Evolutionary conservation across 345 rosid species (phyloP).

Genomic region (Citrus reticulata): DNA sequence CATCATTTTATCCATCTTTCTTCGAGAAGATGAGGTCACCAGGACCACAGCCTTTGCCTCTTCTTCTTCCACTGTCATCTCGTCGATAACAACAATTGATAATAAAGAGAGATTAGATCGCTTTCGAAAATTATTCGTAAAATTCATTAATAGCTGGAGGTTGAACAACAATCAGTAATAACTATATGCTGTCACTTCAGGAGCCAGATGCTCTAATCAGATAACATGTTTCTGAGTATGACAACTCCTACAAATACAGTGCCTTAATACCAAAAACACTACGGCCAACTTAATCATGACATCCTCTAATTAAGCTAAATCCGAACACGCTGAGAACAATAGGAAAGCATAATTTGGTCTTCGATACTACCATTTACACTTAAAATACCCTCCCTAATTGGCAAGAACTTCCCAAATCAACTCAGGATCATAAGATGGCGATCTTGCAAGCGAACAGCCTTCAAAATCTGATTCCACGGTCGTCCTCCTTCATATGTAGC

Average conservation of each 20-base stretch:
- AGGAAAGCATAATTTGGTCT: not conserved
- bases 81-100: not conserved
- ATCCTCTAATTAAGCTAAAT: not conserved
- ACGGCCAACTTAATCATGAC: not conserved
- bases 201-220: not conserved
- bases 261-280: constrained; percentile 17
- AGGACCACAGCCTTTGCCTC: constrained; percentile 13
- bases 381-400: constrained; percentile 28
- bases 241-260: not conserved
- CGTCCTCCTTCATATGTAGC: too few relatives aligned
- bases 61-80: not conserved
- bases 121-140: not conserved
- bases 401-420: constrained; percentile 93
- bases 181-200: not conserved
- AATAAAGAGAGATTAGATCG: not conserved
- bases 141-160: not conserved
- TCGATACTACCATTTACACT: constrained; percentile 17
- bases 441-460: constrained; percentile 61
- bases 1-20: not conserved
- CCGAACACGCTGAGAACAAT: not conserved
- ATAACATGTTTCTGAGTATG: not conserved
- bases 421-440: constrained; percentile 89
- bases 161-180: not conserved
- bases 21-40: not conserved
- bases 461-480: constrained; percentile 40